phyloP scores from a whole-genome alignment of 805 yeast genomes.

The Yamadazyma takamatsuzukensis region DNA sequence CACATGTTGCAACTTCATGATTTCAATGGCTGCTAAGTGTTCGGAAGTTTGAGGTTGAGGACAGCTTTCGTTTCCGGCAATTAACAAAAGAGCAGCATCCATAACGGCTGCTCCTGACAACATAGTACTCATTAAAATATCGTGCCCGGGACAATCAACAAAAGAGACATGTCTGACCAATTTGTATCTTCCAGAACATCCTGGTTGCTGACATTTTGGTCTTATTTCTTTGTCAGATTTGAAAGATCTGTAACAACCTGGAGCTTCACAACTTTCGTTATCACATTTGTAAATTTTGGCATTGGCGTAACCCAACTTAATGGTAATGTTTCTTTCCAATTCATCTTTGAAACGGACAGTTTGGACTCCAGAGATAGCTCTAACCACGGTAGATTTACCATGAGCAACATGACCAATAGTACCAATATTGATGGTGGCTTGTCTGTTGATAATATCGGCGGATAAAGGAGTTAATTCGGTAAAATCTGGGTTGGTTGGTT shows the following conservation, averaged over 20 bases:
- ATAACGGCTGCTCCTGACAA: slow-evolving; percentile 99
- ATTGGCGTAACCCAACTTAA: slow-evolving; percentile 97
- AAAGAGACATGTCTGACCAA: slow-evolving; percentile 95
- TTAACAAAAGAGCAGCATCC: slow-evolving; percentile 96
- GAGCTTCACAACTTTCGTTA: slow-evolving; percentile 81
- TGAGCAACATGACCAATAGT: slow-evolving; percentile 96
- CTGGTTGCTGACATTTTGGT: slow-evolving; percentile 87
- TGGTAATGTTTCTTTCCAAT: slow-evolving; percentile 97
- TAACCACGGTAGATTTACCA: slow-evolving; percentile 90
- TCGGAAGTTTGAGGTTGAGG: slow-evolving; percentile 99
- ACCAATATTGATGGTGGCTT: slow-evolving; percentile 98
- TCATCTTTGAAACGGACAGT: slow-evolving; percentile 99
- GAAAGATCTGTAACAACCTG: slow-evolving; percentile 92
- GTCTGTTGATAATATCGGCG: slow-evolving; percentile 96
- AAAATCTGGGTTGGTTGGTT: slow-evolving; percentile 87
- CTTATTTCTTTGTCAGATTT: slow-evolving; percentile 91
- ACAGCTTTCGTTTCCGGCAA: slow-evolving; percentile 98
- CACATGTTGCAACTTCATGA: slow-evolving; percentile 96
- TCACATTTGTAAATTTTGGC: slow-evolving; percentile 96
- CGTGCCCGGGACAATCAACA: slow-evolving; percentile 99
- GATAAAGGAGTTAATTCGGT: slow-evolving; percentile 77
- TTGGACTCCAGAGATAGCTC: slow-evolving; percentile 97
- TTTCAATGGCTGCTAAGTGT: slow-evolving; percentile 98
- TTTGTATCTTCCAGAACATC: slow-evolving; percentile 84
- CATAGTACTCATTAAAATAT: slow-evolving; percentile 99